These are phyloP conservation scores for Thermothelomyces thermophilus DNA, from an alignment of 2,329 filamentous ascomycete genomes.

Conservation along the genomic window DNA sequence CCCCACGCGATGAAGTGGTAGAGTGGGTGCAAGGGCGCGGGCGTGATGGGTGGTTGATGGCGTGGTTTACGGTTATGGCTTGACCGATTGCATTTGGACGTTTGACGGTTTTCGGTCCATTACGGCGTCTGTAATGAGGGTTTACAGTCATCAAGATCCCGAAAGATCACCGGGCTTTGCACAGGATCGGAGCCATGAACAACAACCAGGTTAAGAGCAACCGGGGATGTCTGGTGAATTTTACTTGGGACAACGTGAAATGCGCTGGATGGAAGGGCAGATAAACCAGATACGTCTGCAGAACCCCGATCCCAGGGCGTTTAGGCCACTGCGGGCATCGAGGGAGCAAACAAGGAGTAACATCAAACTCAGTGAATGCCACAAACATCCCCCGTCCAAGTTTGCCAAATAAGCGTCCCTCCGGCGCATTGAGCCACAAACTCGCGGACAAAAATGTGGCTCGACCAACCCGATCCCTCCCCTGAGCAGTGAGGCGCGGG, in stretches of 20 bases:
- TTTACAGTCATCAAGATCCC: slow-evolving; percentile 52
- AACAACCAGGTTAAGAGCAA: slow-evolving; percentile 21
- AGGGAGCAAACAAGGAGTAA: slow-evolving; percentile 4
- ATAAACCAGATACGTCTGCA: slow-evolving; percentile 6
- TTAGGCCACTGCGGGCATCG: slow-evolving; percentile 11
- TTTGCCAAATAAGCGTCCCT: too few species aligned
- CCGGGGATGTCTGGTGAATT: slow-evolving; percentile 18
- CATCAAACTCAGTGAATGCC: slow-evolving; percentile 3
- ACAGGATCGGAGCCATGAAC: slow-evolving; percentile 25
- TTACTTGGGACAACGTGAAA: slow-evolving; percentile 18
- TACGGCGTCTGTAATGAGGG: slow-evolving; percentile 61
- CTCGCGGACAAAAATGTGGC: slow-evolving; percentile 2
- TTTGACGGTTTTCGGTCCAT: slow-evolving; percentile 58
- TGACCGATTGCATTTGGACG: slow-evolving; percentile 61
- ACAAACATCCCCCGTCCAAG: neutral
- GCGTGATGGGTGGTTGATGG: slow-evolving; percentile 28
- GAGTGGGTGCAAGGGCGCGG: slow-evolving; percentile 13
- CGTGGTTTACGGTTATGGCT: slow-evolving; percentile 44
- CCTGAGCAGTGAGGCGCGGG: neutral
- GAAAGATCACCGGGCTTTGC: slow-evolving; percentile 32
- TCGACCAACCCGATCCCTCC: neutral
- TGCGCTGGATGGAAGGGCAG: slow-evolving; percentile 15
- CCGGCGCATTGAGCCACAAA: too few species aligned
- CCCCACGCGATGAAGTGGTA: slow-evolving; percentile 99
- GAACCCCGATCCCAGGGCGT: slow-evolving; percentile 10